These are phyloP conservation scores for Durotheca rogersii DNA, from an alignment of 495 filamentous ascomycete species.

Conservation along the genomic window DNA sequence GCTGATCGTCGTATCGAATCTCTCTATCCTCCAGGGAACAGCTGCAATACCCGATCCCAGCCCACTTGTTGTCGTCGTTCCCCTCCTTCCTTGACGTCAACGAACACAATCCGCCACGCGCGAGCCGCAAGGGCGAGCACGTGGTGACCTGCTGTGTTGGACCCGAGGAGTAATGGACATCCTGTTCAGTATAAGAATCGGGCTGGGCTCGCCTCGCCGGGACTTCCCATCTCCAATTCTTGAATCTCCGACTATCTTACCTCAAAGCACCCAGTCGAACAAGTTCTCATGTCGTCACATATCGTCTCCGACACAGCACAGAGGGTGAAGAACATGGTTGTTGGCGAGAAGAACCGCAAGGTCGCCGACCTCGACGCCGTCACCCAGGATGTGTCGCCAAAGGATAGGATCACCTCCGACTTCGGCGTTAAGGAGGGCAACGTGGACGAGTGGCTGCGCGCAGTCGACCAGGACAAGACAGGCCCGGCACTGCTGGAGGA, in stretches of 20 bases:
- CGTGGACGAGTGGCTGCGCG: conserved; percentile 77
- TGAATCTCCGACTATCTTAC: neutral
- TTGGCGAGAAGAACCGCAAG: conserved; percentile 38
- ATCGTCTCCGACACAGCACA: conserved; percentile 18
- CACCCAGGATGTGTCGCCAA: conserved; percentile 33
- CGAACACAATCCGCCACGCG: conserved; percentile 8
- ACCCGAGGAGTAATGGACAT: conserved; percentile 1
- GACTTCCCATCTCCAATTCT: neutral
- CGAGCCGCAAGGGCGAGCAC: too few species aligned
- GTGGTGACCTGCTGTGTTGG: neutral
- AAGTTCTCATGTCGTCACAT: conserved; percentile 16
- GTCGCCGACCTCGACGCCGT: conserved; percentile 42
- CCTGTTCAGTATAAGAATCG: too few species aligned
- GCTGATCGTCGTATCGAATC: too few species aligned
- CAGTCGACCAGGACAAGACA: conserved; percentile 56
- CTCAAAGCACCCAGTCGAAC: neutral
- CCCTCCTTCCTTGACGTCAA: conserved; percentile 27
- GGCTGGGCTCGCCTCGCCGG: too few species aligned
- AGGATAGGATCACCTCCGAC: conserved; percentile 66
- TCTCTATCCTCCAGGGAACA: too few species aligned
- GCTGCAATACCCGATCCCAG: too few species aligned
- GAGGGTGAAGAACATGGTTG: conserved; percentile 30
- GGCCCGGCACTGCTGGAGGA: conserved; percentile 85
- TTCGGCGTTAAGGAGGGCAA: conserved; percentile 73
- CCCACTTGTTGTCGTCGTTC: neutral